phyloP scores from a whole-genome alignment of 73 alveolate species.

The Paramecium biaurelia region DNA sequence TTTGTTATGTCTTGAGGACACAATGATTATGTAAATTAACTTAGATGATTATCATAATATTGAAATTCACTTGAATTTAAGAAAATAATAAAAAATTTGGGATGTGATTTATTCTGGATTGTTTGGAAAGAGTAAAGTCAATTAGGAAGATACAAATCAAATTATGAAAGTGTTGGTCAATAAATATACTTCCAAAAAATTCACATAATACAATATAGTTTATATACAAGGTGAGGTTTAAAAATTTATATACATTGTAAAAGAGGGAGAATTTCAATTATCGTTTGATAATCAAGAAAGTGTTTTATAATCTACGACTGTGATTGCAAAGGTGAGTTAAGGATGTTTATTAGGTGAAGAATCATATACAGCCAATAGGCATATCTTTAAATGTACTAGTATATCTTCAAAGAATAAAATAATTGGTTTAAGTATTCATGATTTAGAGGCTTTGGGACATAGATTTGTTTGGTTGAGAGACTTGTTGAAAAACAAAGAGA shows the following conservation, averaged over 20 bases:
- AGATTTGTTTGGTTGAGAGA: constrained; percentile 14
- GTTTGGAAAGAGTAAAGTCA: not conserved
- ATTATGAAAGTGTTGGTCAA: not conserved
- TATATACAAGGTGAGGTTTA: not conserved
- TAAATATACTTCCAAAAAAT: not conserved
- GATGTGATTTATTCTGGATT: not conserved
- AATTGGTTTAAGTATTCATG: not conserved
- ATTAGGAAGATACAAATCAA: not conserved
- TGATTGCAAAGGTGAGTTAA: not conserved
- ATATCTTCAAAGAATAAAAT: not conserved
- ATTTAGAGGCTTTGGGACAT: not conserved
- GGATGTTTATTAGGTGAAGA: not conserved
- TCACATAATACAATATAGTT: not conserved
- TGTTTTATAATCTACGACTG: not conserved
- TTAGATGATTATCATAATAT: not conserved
- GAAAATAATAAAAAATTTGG: not conserved
- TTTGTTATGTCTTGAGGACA: not conserved
- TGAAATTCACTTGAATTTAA: not conserved
- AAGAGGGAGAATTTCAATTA: not conserved
- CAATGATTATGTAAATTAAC: not conserved
- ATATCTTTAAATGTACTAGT: not conserved
- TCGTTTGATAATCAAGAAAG: not conserved
- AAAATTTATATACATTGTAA: not conserved
- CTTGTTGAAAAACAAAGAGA: not conserved
- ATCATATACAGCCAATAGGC: not conserved